Percentiles rank a stretch among this genome's conserved stretches.
Evolutionary conservation across 225 moss, liverwort and hornwort genomes (phyloP).

Genomic region (Antitrichia curtipendula): DNA sequence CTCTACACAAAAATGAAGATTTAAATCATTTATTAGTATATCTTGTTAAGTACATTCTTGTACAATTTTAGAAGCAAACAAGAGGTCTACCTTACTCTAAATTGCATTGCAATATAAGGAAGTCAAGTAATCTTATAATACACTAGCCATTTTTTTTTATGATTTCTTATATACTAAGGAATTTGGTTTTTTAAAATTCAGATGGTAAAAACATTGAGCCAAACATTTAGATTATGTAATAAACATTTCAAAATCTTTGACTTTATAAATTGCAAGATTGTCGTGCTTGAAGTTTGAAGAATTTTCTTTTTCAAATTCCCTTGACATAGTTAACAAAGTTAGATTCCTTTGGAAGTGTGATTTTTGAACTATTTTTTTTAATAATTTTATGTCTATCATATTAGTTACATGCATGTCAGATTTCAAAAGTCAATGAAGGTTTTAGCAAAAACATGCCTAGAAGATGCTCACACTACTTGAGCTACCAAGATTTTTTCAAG

Average conservation of each 20-base stretch:
- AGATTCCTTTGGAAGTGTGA: not conserved
- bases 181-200: not conserved
- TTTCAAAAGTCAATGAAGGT: not conserved
- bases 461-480: not conserved
- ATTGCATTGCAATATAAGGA: not conserved
- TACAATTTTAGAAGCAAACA: not conserved
- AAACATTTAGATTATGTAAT: too few species aligned
- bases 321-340: not conserved
- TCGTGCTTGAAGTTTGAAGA: not conserved
- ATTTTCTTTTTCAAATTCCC: not conserved
- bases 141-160: not conserved
- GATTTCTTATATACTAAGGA: not conserved
- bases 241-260: not conserved
- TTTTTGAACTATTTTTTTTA: not conserved
- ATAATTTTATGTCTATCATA: not conserved
- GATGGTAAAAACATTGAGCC: not conserved
- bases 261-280: not conserved
- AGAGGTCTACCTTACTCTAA: not conserved
- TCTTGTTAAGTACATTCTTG: not conserved
- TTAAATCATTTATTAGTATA: not conserved
- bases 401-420: not conserved
- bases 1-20: not conserved
- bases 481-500: fast-evolving
- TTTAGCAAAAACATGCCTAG: too few species aligned
- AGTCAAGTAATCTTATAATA: not conserved